A percentile compares a stretch with the other conserved stretches of the same genome.
Conservation (phyloP, 2,329 filamentous ascomycete genomes). For the Raffaelea albimanens region DNA sequence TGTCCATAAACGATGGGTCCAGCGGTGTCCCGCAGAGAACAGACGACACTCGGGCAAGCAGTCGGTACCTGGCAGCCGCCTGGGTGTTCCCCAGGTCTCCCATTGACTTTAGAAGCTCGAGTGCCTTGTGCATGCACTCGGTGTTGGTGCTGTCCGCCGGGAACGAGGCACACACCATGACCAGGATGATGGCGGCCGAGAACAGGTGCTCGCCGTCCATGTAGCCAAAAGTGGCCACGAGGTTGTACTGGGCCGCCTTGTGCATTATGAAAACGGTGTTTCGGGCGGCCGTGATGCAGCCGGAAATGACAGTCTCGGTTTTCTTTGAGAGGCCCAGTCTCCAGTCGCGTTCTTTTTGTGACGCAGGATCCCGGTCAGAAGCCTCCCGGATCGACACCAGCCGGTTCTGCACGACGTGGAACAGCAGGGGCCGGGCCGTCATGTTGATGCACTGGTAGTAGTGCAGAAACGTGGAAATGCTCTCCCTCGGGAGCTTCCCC, state of each 20-base stretch:
- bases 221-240: slow-evolving; percentile 47
- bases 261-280: slow-evolving; percentile 39
- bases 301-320: slow-evolving; percentile 41
- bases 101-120: slow-evolving; percentile 39
- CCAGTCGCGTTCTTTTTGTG: slow-evolving; percentile 29
- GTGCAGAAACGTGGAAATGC: slow-evolving; percentile 37
- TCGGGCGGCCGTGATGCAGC: slow-evolving; percentile 39
- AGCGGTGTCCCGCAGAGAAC: slow-evolving; percentile 1
- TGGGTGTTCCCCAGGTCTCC: slow-evolving; percentile 42
- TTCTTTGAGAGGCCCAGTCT: slow-evolving; percentile 35
- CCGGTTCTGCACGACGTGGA: slow-evolving; percentile 41
- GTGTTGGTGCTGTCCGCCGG: slow-evolving; percentile 32
- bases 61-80: slow-evolving; percentile 26
- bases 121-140: slow-evolving; percentile 30
- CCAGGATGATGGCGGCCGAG: slow-evolving; percentile 41
- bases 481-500: slow-evolving; percentile 23
- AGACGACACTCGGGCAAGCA: slow-evolving; percentile 15
- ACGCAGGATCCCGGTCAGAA: background rate
- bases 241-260: slow-evolving; percentile 35
- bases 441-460: slow-evolving; percentile 51
- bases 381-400: slow-evolving; percentile 23
- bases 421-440: slow-evolving; percentile 43
- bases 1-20: no score
- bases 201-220: slow-evolving; percentile 49
- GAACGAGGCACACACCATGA: slow-evolving; percentile 45